phyloP scores from a whole-genome alignment of 2,329 filamentous ascomycete species.

The Decorospora gaudefroyi region DNA sequence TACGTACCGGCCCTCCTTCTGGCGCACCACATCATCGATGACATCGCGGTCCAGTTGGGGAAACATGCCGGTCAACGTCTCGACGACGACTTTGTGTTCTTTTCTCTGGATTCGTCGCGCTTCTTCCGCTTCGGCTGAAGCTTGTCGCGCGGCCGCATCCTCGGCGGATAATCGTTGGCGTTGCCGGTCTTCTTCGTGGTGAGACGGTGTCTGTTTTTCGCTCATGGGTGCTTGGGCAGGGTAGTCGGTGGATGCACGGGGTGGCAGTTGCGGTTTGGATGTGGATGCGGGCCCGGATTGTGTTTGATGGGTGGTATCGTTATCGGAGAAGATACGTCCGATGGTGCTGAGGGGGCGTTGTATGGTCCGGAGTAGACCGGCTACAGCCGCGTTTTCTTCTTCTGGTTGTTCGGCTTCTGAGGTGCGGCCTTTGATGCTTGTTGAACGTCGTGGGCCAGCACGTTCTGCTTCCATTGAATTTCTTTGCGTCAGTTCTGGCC shows the following conservation, averaged over 20 bases:
- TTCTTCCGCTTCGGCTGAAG: constrained; percentile 86
- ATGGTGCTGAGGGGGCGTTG: constrained; percentile 90
- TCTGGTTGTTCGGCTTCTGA: constrained; percentile 55
- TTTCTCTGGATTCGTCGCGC: constrained; percentile 78
- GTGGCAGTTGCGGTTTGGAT: constrained; percentile 55
- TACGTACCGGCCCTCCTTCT: constrained; percentile 89
- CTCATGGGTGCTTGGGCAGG: constrained; percentile 12
- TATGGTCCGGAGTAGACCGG: constrained; percentile 84
- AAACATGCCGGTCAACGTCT: constrained; percentile 95
- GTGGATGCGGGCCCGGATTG: constrained; percentile 49
- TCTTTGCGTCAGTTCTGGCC: constrained; percentile 62
- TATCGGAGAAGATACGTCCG: constrained; percentile 89
- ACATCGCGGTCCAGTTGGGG: constrained; percentile 91
- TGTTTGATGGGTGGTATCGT: constrained; percentile 41
- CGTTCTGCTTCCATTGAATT: constrained; percentile 65
- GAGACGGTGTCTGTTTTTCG: constrained; percentile 24
- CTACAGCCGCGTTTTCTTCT: constrained; percentile 75
- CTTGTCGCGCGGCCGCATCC: constrained; percentile 86
- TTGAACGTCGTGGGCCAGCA: constrained; percentile 60
- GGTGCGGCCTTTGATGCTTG: constrained; percentile 53
- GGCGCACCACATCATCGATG: constrained; percentile 93
- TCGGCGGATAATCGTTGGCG: constrained; percentile 66
- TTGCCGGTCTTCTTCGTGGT: constrained; percentile 36
- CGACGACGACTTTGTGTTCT: constrained; percentile 89
- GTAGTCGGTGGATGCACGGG: constrained; percentile 48